phyloP scores from a whole-genome alignment of 2,329 filamentous ascomycete species.

The Neofusicoccum parvum region DNA sequence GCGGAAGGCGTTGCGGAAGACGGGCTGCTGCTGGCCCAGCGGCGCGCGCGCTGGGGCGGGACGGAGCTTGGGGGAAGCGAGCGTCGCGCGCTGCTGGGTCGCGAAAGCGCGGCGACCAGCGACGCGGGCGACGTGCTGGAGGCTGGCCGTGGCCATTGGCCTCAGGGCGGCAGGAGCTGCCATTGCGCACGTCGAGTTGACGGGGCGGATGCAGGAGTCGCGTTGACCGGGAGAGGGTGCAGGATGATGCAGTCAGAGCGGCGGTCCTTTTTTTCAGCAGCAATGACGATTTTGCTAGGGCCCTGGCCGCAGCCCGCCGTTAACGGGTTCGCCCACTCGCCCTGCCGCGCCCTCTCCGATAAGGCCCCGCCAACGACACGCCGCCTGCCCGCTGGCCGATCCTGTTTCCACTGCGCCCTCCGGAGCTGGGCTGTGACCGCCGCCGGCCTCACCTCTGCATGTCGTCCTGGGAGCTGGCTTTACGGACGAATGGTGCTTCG shows the following conservation, averaged over 20 bases:
- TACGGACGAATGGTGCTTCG: slow-evolving; percentile 11
- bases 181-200: slow-evolving; percentile 18
- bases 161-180: slow-evolving; percentile 37
- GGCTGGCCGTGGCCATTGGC: slow-evolving; percentile 34
- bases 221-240: background rate
- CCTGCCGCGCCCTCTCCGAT: background rate
- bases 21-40: background rate
- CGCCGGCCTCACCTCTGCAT: slow-evolving; percentile 4
- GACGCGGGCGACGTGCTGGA: slow-evolving; percentile 32
- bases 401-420: slow-evolving; percentile 10
- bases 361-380: slow-evolving; percentile 7
- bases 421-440: background rate
- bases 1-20: slow-evolving; percentile 37
- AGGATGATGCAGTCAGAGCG: background rate
- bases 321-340: background rate
- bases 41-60: slow-evolving; percentile 29
- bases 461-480: background rate
- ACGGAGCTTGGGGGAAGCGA: slow-evolving; percentile 32
- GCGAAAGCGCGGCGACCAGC: slow-evolving; percentile 39
- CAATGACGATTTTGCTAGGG: slow-evolving; percentile 20
- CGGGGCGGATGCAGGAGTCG: background rate
- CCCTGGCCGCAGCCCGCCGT: slow-evolving; percentile 6
- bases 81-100: slow-evolving; percentile 32
- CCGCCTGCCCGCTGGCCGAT: background rate
- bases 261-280: slow-evolving; percentile 20